A percentile compares a stretch with the other conserved stretches of the same genome.
phyloP scores from a whole-genome alignment of 2,329 filamentous ascomycete genomes.

The Plectosphaerella sp. region DNA sequence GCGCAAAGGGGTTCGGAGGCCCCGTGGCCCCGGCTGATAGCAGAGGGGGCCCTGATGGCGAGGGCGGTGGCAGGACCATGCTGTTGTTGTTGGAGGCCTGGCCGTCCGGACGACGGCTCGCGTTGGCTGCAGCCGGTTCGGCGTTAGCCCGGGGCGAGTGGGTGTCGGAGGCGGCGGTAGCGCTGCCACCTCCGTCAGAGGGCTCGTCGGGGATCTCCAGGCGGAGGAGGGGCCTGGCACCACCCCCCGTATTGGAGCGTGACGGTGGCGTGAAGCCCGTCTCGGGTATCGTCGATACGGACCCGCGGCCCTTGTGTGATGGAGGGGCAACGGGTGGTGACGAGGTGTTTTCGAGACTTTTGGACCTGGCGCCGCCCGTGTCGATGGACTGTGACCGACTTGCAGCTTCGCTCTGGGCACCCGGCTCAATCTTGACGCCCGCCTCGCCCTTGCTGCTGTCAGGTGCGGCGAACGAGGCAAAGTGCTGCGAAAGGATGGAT shows the following conservation, averaged over 20 bases:
- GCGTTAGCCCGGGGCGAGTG: slow-evolving; percentile 56
- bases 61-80: slow-evolving; percentile 86
- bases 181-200: slow-evolving; percentile 69
- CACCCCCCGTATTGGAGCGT: slow-evolving; percentile 69
- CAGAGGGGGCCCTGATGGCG: slow-evolving; percentile 79
- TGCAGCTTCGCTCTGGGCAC: slow-evolving; percentile 13
- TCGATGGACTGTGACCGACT: slow-evolving; percentile 63
- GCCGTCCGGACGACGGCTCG: slow-evolving; percentile 29
- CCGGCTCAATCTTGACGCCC: slow-evolving; percentile 16
- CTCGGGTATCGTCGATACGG: slow-evolving; percentile 61
- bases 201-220: slow-evolving; percentile 93
- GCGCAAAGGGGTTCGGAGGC: slow-evolving; percentile 91
- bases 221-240: slow-evolving; percentile 76
- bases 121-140: slow-evolving; percentile 52
- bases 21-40: slow-evolving; percentile 88
- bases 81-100: slow-evolving; percentile 51
- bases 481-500: slow-evolving; percentile 82
- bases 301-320: slow-evolving; percentile 35
- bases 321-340: slow-evolving; percentile 47
- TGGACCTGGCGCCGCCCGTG: slow-evolving; percentile 45
- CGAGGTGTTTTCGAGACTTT: slow-evolving; percentile 35
- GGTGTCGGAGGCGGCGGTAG: slow-evolving; percentile 60
- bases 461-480: slow-evolving; percentile 57
- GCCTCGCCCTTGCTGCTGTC: slow-evolving; percentile 42
- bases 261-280: slow-evolving; percentile 65